Percentiles rank a stretch among this genome's conserved stretches.
Evolutionary conservation across 2,329 filamentous ascomycete genomes (phyloP).

Genomic region (Pseudogymnoascus sp.): DNA sequence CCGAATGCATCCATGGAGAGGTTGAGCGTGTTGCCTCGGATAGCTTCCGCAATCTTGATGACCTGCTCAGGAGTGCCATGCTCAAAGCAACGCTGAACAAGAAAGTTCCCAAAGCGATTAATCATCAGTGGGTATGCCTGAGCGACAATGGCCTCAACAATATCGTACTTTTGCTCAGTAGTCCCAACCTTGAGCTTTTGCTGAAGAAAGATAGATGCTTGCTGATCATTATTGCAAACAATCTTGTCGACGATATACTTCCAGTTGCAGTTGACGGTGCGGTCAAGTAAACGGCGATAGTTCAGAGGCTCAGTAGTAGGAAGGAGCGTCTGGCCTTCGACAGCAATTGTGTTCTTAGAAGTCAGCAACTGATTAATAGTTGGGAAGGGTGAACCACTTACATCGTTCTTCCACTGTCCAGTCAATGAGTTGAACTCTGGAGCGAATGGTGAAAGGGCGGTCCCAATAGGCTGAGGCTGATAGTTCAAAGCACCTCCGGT

Average conservation of each 20-base stretch:
- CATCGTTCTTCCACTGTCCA: slow-evolving; percentile 28
- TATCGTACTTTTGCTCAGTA: slow-evolving; percentile 90
- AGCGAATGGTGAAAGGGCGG: slow-evolving; percentile 63
- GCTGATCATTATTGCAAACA: slow-evolving; percentile 97
- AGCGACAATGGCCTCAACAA: slow-evolving; percentile 90
- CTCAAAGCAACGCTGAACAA: slow-evolving; percentile 97
- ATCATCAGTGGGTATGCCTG: slow-evolving; percentile 96
- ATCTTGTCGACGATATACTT: slow-evolving; percentile 99
- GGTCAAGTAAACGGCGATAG: slow-evolving; percentile 88
- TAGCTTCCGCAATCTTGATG: slow-evolving; percentile 86
- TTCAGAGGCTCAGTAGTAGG: slow-evolving; percentile 87
- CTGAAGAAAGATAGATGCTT: slow-evolving; percentile 96
- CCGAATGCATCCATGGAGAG: slow-evolving; percentile 98
- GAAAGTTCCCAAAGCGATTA: slow-evolving; percentile 96
- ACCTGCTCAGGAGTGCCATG: slow-evolving; percentile 93
- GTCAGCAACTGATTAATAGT: slow-evolving; percentile 24
- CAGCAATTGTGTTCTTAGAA: slow-evolving; percentile 35
- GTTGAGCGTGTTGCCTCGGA: slow-evolving; percentile 85
- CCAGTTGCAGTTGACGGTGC: slow-evolving; percentile 97
- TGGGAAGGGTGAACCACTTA: slow-evolving; percentile 21
- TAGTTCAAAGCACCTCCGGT: slow-evolving; percentile 21
- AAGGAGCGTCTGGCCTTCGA: slow-evolving; percentile 68
- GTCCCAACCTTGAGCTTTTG: slow-evolving; percentile 98
- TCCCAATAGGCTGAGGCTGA: slow-evolving; percentile 50
- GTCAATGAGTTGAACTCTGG: slow-evolving; percentile 58